These are phyloP conservation scores for Lactarius deliciosus DNA, from an alignment of 768 basidiomycete species.

Conservation along the genomic window DNA sequence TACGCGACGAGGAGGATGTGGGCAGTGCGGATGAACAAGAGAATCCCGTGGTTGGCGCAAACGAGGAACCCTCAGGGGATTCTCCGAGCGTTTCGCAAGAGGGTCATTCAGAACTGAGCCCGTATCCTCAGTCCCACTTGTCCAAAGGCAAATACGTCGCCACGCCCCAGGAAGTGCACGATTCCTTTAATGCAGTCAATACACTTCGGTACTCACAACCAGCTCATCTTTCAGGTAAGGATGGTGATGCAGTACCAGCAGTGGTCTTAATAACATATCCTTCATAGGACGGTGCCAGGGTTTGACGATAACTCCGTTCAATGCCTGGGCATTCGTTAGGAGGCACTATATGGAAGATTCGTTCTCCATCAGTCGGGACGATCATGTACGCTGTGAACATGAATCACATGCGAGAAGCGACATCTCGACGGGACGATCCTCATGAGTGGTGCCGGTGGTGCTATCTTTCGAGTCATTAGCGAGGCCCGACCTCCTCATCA, in stretches of 20 bases:
- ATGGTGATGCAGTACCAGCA: no score
- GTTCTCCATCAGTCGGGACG: slow-evolving; percentile 96
- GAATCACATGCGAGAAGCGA: slow-evolving; percentile 96
- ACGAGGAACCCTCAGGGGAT: slow-evolving; percentile 32
- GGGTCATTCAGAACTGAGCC: slow-evolving; percentile 33
- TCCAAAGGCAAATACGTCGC: slow-evolving; percentile 63
- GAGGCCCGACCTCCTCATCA: slow-evolving; percentile 90
- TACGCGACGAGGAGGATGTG: slow-evolving; percentile 73
- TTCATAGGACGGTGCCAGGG: slow-evolving; percentile 79
- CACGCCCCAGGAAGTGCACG: slow-evolving; percentile 81
- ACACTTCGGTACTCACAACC: slow-evolving; percentile 95
- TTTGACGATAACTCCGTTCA: slow-evolving; percentile 91
- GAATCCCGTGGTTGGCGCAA: neutral
- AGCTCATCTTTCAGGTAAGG: slow-evolving; percentile 83
- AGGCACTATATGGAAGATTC: slow-evolving; percentile 97
- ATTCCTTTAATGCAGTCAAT: slow-evolving; percentile 89
- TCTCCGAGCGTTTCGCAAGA: slow-evolving; percentile 35
- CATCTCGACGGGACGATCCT: slow-evolving; percentile 94
- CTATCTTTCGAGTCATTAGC: slow-evolving; percentile 85
- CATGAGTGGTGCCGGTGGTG: slow-evolving; percentile 68
- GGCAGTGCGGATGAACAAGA: slow-evolving; percentile 26
- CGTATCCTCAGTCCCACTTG: slow-evolving; percentile 23
- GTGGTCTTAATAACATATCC: neutral
- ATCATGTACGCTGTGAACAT: slow-evolving; percentile 92
- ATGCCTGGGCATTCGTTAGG: slow-evolving; percentile 95